Base-by-base conservation (phyloP, 805 yeast species). In the Starmerella potacharoeniae region DNA sequence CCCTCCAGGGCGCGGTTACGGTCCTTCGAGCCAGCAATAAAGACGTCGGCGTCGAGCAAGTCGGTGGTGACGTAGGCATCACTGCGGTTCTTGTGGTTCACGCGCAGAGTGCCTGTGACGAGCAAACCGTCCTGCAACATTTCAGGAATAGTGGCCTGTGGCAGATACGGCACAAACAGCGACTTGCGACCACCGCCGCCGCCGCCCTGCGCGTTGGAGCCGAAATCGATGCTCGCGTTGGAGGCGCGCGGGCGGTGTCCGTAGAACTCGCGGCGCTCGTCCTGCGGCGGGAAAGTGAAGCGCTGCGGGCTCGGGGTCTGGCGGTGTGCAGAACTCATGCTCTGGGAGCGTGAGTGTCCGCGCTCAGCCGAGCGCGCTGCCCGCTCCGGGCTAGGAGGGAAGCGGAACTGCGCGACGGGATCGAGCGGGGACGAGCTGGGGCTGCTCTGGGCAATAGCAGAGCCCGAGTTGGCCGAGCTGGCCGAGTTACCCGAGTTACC, bases 41-140 rank as follows among this genome's bases (percentile, higher is more conserved):
- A 93, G 58, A 93, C 88, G 69, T 93, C 98, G 0, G 98, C 95
- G 70, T 93, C 98, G 59, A 93, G 77, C 35, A 90, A 77, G 68
- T 90, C 97, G 0, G 97, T 91, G 6, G 96, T 82, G n/a, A 93
- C 97, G 71, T 95, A 93, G 0, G 98, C 98, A 71, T 93, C 97
- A 1, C 96, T 88, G 64, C 98, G 78, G 69, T 93, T 93, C 70
- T 93, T 93, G 70, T 89, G 90, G 72, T 93, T 93, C 45, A 93
- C 98, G 61, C 98, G 79, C 64, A 93, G 74, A 31, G 84, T 84
- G 63, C 98, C 98, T 3, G 95, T 83, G 7, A 93, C 97, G 52
- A 93, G 75, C 60, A 89, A 80, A 22, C 97, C 97, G 60, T 91
- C 96, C 59, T 81, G 79, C 46, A 93, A 83, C 57, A 93, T 74